Base-by-base conservation (phyloP, 345 rosid genomes). In the Eutrema heterophyllum region DNA sequence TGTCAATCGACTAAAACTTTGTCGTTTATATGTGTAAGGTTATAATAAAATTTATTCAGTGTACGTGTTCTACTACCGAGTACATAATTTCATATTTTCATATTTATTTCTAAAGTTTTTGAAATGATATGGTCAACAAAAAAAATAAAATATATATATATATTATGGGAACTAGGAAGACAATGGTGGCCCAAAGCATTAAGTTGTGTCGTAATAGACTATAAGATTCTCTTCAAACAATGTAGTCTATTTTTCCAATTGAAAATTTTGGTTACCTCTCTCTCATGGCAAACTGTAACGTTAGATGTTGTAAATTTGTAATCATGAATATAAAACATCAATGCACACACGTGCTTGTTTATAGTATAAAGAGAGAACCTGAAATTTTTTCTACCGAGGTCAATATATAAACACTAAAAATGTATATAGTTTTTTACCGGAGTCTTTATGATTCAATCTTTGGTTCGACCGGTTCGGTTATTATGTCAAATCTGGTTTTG, bases 161-260 rank as follows among this genome's bases (percentile, higher is more conserved):
- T n/a, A n/a, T 32, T 15, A 40, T 71, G 58, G 6, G 61, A 16
- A 67, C 40, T 71, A 49, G 6, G 61, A 16, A 67, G 61, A 40
- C 52, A 59, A 16, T 7, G 43, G 45, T 76, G 75, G 66, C 71
- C 80, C 80, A 70, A 70, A 64, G 67, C 80, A 76, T 54, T 76
- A 76, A 76, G 46, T 56, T 68, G 5, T 18, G 8, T 52, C 3
- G 26, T 44, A 6, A 35, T 21, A 59, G 59, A 45, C 35, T 13
- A 69, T 7, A 35, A 67, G 44, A 48, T 43, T 52, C 11, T 52
- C 64, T 60, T 53, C 43, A 60, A 67, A 44, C 57, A 4, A 14
- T 7, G 44, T 0, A 43, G 60, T 68, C 68, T 62, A 75, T 68
- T 68, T 26, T 70, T 40, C 45, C 58, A 54, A 27, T 29, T 62